Base-by-base conservation (phyloP, 192 early-diverging fungal genomes). In the Mortierella hygrophila region DNA sequence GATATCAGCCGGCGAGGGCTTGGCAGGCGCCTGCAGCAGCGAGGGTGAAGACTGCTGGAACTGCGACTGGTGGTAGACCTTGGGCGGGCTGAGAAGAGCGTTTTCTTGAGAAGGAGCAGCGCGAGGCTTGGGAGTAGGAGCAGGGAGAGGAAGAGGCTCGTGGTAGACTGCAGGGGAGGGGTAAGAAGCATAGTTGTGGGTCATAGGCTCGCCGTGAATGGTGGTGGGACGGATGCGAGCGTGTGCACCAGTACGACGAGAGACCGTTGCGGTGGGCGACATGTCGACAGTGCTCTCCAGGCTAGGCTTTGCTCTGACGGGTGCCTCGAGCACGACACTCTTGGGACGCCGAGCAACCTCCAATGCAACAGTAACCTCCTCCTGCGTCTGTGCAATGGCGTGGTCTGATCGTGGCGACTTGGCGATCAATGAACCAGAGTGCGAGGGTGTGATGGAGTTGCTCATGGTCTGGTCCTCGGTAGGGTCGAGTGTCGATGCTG, bases 131-230 rank as follows among this genome's bases (percentile, higher is more conserved):
- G 79, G 75, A 16, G 72, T 65, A 21, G 78, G 78, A 10, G 54
- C 29, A 65, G 76, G 76, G 44, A 77, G 35, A 23, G 76, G 75
- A n/a, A 75, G 68, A 9, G 79, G 78, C 55, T 86, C 84, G 44
- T 86, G 84, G 23, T 86, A 81, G 60, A 65, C 26, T 4, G 70
- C n/a, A 2, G 78, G 63, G 32, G 57, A 41, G 20, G 69, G 57
- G 38, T 81, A 86, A 7, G 57, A 47, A n/a, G 77, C 68, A 46
- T 78, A 76, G 41, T 85, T 68, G 21, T 72, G 71, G n/a, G 78
- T 57, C 84, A 86, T 86, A 26, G 84, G 84, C 69, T 86, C 84
- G 52, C 84, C 84, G 65, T 86, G 84, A 26, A 86, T 86, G 4
- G 84, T 86, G 3, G 84, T 86, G 52, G 84, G 84, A 46, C 84